Evolutionary conservation across 768 basidiomycete genomes (phyloP).

Genomic region (Zangia roseola): DNA sequence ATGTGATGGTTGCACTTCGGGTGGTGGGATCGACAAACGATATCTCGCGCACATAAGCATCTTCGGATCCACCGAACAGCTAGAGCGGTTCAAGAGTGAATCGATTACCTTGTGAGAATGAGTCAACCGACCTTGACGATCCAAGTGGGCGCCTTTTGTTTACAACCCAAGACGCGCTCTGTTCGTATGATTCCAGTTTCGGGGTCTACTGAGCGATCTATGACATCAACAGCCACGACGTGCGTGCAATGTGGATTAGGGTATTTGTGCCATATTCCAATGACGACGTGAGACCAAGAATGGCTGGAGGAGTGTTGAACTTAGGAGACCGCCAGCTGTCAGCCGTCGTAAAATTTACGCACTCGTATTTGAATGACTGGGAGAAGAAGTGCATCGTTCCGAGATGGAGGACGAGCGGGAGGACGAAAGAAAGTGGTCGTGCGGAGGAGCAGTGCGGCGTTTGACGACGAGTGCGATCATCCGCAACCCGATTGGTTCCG

Average conservation of each 20-base stretch:
- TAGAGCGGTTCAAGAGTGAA: constrained; percentile 29
- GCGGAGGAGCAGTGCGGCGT: constrained; percentile 14
- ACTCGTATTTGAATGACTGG: constrained; percentile 84
- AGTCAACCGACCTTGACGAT: constrained; percentile 77
- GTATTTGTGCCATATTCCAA: constrained; percentile 95
- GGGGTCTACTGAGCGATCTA: constrained; percentile 82
- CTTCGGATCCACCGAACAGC: constrained; percentile 91
- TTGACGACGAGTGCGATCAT: constrained; percentile 8
- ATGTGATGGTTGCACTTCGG: constrained; percentile 80
- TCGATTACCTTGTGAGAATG: constrained; percentile 2
- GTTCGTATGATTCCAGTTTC: constrained; percentile 87
- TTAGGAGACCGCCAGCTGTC: constrained; percentile 4
- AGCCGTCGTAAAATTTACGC: constrained; percentile 31
- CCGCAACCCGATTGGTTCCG: constrained; percentile 30
- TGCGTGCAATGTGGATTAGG: constrained; percentile 91
- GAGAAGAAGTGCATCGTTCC: constrained; percentile 81
- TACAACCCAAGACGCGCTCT: constrained; percentile 86
- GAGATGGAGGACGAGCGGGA: constrained; percentile 22
- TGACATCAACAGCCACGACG: constrained; percentile 82
- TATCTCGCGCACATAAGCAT: constrained; percentile 92
- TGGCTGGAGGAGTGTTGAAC: constrained; percentile 50
- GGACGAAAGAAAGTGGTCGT: constrained; percentile 23
- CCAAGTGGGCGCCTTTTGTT: constrained; percentile 90
- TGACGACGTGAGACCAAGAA: constrained; percentile 87
- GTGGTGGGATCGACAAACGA: constrained; percentile 87